Base-by-base conservation (phyloP, 2,329 filamentous ascomycete species). In the Hypoxylon sp. region DNA sequence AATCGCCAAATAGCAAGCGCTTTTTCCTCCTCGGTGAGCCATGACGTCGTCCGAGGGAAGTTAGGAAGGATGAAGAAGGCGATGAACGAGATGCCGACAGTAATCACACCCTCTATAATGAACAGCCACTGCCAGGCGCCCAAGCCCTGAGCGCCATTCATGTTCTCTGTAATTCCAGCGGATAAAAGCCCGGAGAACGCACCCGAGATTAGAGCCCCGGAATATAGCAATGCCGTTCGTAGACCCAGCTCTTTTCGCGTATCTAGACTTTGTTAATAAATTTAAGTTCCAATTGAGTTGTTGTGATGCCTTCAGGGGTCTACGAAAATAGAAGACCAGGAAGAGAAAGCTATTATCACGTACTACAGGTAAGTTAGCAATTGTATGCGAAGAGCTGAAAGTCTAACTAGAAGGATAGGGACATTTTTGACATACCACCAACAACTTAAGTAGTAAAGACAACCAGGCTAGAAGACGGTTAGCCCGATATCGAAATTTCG, bases 101-200 rank as follows among this genome's bases (percentile, higher is more conserved):
- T 92, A 63, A 90, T 83, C 14, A 83, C 81, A 23, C 90, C 90
- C 75, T 93, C 90, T 39, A 92, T 88, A 57, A 93, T 88, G 78
- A 91, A 91, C 0, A 91, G 79, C 75, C 87, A 90, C 11, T 88
- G 81, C 90, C 85, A 92, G 1, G 88, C 88, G 2, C 81, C 78
- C 2, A 89, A 76, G 0, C 89, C 89, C 6, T 78, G 78, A 0
- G 78, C 78, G 1, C 86, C 83, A 63, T 90, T 83, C 81, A 94
- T 85, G 52, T 89, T 87, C n/a, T 81, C 80, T 0, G 86, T 88
- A 58, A 94, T 91, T 5, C 90, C 88, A 0, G 87, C 87, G 1
- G 86, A 83, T 37, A 90, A 85, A 7, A 90, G 77, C 1, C 89
- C 90, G 0, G 89, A 91, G 72, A 93, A 93, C 1, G 91, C 90